phyloP scores from a whole-genome alignment of 2,329 filamentous ascomycete genomes.

The Didymella pomorum region DNA sequence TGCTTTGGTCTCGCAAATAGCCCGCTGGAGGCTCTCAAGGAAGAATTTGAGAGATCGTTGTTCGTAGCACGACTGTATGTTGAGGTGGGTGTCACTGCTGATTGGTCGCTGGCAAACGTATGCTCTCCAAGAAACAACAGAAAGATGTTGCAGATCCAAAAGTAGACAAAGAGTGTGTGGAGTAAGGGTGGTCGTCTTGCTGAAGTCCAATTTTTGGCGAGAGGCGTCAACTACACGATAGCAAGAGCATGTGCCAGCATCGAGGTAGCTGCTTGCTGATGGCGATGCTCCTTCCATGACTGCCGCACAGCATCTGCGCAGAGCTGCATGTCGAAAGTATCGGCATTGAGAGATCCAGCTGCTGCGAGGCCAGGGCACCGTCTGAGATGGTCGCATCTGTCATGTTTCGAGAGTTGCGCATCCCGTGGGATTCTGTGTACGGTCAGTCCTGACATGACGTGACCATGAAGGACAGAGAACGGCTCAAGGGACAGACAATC shows the following conservation, averaged over 20 bases:
- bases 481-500: not conserved
- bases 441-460: not conserved
- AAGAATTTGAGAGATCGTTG: not conserved
- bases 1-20: not conserved
- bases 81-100: not conserved
- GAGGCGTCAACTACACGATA: no score
- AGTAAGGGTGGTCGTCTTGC: not conserved
- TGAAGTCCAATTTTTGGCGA: no score
- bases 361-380: not conserved
- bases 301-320: not conserved
- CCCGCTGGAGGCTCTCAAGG: not conserved
- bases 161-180: not conserved
- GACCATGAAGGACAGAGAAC: not conserved
- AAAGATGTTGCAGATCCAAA: constrained; percentile 13
- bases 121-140: constrained; percentile 10
- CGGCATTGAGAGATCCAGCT: not conserved
- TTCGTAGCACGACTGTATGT: not conserved
- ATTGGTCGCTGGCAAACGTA: not conserved
- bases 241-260: no score
- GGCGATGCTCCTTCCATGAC: not conserved
- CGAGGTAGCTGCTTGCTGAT: not conserved
- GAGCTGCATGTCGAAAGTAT: not conserved
- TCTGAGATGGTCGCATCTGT: not conserved
- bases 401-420: not conserved
- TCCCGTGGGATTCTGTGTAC: not conserved